Conservation (phyloP, 176 grass and related monocot species). For the Thalia dealbata region DNA sequence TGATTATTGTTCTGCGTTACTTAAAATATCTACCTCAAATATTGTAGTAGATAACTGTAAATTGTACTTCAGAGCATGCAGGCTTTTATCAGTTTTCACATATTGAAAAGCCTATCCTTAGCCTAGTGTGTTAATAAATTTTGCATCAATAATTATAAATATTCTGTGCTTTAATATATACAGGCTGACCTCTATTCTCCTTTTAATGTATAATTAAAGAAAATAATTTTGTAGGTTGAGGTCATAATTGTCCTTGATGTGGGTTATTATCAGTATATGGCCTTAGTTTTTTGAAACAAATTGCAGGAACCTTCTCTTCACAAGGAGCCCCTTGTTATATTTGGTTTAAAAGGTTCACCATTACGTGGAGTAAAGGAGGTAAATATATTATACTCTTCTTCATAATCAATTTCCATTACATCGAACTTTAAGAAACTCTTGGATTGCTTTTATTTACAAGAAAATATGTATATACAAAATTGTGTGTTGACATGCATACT, state of each 20-base stretch:
- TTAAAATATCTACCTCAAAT: not conserved
- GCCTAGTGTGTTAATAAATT: not conserved
- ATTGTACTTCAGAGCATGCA: not conserved
- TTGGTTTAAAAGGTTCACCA: constrained; percentile 20
- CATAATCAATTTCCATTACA: not conserved
- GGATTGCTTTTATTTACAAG: not conserved
- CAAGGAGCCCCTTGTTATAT: constrained; percentile 19
- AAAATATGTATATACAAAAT: not conserved
- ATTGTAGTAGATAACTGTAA: not conserved
- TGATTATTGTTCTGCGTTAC: not conserved
- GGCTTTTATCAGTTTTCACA: not conserved
- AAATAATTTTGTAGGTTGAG: not conserved
- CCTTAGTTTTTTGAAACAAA: not conserved
- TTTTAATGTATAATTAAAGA: constrained; percentile 1
- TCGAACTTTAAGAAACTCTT: not conserved
- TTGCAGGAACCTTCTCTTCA: constrained; percentile 9
- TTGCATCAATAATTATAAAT: not conserved
- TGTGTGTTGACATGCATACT: not conserved
- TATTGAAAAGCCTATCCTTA: not conserved
- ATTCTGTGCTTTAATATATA: not conserved
- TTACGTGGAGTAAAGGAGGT: constrained; percentile 20
- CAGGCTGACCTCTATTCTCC: not conserved
- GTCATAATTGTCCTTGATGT: not conserved
- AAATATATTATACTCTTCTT: not conserved
- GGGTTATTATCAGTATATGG: not conserved